Evolutionary conservation across 73 alveolate genomes (phyloP).

Genomic region (Stentor coeruleus): DNA sequence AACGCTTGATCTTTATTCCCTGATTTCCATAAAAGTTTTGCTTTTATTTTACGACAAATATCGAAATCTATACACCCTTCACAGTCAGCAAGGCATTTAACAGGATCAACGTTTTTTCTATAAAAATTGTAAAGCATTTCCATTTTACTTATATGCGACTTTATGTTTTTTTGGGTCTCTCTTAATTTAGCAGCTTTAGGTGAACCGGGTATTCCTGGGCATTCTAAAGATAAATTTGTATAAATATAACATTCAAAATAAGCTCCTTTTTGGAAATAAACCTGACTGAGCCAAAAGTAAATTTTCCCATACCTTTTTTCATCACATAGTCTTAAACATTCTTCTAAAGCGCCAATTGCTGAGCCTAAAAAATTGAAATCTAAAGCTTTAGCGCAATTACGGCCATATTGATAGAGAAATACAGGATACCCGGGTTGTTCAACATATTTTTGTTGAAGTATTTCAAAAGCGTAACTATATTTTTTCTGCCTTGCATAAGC

Average conservation of each 20-base stretch:
- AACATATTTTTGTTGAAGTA: slow-evolving; percentile 11
- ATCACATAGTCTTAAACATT: slow-evolving; percentile 45
- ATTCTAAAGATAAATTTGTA: not conserved
- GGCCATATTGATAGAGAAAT: not conserved
- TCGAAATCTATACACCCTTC: not conserved
- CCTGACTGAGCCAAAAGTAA: slow-evolving; percentile 5
- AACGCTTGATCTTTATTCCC: slow-evolving; percentile 9
- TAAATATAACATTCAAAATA: not conserved
- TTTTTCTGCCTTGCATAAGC: not conserved
- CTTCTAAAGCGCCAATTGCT: slow-evolving; percentile 56
- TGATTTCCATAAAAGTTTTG: not conserved
- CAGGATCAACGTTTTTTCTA: not conserved
- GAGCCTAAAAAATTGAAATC: slow-evolving; percentile 33
- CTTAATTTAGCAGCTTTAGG: not conserved
- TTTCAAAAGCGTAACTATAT: not conserved
- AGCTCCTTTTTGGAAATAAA: not conserved
- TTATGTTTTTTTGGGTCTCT: not conserved
- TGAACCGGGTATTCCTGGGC: not conserved
- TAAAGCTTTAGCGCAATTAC: not conserved
- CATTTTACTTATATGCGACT: not conserved
- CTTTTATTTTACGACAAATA: not conserved
- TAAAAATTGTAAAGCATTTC: not conserved
- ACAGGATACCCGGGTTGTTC: not conserved
- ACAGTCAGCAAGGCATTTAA: not conserved
- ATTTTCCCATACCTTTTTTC: not conserved